Conservation (phyloP, 2,329 filamentous ascomycete genomes). For the Cladosporium colombiae region DNA sequence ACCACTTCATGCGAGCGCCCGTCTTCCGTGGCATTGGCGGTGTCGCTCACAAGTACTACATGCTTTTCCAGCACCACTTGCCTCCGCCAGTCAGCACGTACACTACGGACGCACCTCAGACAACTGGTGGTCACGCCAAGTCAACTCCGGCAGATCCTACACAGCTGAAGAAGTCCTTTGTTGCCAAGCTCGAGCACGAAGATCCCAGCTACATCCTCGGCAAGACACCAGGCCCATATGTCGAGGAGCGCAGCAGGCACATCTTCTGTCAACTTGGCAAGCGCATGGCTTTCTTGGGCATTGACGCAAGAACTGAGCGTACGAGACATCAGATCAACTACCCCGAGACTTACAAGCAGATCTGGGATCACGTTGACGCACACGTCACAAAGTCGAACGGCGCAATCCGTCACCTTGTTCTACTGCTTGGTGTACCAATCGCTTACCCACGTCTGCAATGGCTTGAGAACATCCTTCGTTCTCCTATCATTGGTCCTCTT, state of each 20-base stretch:
- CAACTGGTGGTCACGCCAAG: constrained; percentile 45
- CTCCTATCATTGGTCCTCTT: constrained; percentile 83
- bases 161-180: constrained; percentile 74
- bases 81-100: constrained; percentile 83
- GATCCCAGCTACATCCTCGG: constrained; percentile 80
- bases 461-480: constrained; percentile 89
- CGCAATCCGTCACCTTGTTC: constrained; percentile 62
- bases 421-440: constrained; percentile 72
- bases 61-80: constrained; percentile 73
- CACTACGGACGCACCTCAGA: constrained; percentile 69
- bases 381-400: constrained; percentile 54
- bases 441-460: constrained; percentile 76
- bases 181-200: constrained; percentile 58
- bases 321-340: constrained; percentile 95
- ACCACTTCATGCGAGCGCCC: constrained; percentile 66
- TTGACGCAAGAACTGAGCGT: constrained; percentile 67
- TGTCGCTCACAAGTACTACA: constrained; percentile 58
- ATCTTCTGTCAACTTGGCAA: constrained; percentile 65
- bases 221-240: constrained; percentile 67
- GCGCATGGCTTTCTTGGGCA: constrained; percentile 64
- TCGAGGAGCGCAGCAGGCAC: constrained; percentile 61
- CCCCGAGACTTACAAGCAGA: constrained; percentile 60
- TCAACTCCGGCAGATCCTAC: constrained; percentile 64
- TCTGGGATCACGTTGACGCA: constrained; percentile 57
- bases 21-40: constrained; percentile 68